These are phyloP conservation scores for Macrolepiota fuliginosa DNA, from an alignment of 768 basidiomycete genomes.

Conservation along the genomic window DNA sequence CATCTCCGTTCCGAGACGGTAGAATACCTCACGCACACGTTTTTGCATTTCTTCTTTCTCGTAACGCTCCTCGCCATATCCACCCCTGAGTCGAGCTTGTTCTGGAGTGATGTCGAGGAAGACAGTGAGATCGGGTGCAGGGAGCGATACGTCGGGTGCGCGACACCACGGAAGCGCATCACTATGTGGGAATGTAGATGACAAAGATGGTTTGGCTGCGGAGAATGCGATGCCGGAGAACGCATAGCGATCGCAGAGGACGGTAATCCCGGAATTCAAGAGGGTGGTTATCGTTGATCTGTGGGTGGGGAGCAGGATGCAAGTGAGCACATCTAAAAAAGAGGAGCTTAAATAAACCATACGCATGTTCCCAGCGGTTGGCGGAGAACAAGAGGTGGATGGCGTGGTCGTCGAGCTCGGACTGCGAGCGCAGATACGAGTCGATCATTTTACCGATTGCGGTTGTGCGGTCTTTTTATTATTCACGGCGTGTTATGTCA, in stretches of 20 bases:
- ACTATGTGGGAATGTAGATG: slow-evolving; percentile 3
- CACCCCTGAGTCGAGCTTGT: slow-evolving; percentile 63
- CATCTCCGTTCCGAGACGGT: slow-evolving; percentile 54
- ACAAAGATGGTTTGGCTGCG: slow-evolving; percentile 44
- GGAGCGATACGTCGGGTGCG: slow-evolving; percentile 83
- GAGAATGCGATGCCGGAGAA: slow-evolving; percentile 96
- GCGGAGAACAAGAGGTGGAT: slow-evolving; percentile 96
- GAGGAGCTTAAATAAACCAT: slow-evolving; percentile 21
- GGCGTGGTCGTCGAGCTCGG: slow-evolving; percentile 87
- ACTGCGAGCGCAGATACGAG: slow-evolving; percentile 78
- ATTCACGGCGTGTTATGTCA: not conserved
- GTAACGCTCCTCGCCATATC: slow-evolving; percentile 86
- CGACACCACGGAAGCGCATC: slow-evolving; percentile 79
- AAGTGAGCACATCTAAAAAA: not conserved
- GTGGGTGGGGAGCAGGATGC: not conserved
- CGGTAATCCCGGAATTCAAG: slow-evolving; percentile 60
- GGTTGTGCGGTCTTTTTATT: slow-evolving; percentile 76
- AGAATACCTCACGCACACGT: slow-evolving; percentile 60
- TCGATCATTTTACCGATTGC: slow-evolving; percentile 92
- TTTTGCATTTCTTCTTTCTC: slow-evolving; percentile 78
- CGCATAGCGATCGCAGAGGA: slow-evolving; percentile 93
- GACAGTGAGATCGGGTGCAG: slow-evolving; percentile 82
- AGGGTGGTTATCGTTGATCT: slow-evolving; percentile 62
- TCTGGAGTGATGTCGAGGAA: slow-evolving; percentile 84
- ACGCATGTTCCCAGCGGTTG: slow-evolving; percentile 97